phyloP scores from a whole-genome alignment of 106 monocot species.

The Dendrobium huoshanense region DNA sequence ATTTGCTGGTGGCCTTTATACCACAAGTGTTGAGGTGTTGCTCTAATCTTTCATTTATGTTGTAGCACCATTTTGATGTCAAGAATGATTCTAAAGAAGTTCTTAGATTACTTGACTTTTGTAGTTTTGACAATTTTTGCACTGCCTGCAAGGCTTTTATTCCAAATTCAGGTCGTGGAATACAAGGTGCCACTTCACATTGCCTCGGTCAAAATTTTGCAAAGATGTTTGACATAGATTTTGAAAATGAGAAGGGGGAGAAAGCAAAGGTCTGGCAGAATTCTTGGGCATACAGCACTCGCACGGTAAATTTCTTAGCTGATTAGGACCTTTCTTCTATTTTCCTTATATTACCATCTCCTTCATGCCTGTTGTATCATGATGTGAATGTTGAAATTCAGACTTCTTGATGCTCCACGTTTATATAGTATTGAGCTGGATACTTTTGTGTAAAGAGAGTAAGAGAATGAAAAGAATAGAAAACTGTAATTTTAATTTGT shows the following conservation, averaged over 20 bases:
- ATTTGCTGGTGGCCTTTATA: conserved; percentile 95
- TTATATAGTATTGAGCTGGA: no score
- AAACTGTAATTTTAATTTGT: no score
- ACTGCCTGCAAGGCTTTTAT: conserved; percentile 58
- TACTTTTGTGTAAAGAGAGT: no score
- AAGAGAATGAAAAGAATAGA: no score
- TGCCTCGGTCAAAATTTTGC: conserved; percentile 99
- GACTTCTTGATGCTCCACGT: no score
- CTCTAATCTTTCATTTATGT: neutral
- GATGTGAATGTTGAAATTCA: no score
- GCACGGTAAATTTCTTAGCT: conserved; percentile 48
- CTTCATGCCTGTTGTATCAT: no score
- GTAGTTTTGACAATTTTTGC: neutral
- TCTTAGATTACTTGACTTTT: neutral
- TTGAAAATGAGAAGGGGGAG: conserved; percentile 85
- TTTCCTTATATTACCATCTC: no score
- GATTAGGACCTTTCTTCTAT: no score
- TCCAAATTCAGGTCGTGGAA: conserved; percentile 87
- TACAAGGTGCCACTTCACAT: conserved; percentile 98
- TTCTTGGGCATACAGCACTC: conserved; percentile 96
- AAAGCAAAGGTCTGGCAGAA: conserved; percentile 97
- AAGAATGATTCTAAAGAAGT: neutral
- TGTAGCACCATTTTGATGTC: neutral
- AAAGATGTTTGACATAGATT: conserved; percentile 93
- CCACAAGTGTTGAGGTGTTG: conserved; percentile 91